Evolutionary conservation across 805 yeast species (phyloP).

Genomic region (Candida sphagnicola): DNA sequence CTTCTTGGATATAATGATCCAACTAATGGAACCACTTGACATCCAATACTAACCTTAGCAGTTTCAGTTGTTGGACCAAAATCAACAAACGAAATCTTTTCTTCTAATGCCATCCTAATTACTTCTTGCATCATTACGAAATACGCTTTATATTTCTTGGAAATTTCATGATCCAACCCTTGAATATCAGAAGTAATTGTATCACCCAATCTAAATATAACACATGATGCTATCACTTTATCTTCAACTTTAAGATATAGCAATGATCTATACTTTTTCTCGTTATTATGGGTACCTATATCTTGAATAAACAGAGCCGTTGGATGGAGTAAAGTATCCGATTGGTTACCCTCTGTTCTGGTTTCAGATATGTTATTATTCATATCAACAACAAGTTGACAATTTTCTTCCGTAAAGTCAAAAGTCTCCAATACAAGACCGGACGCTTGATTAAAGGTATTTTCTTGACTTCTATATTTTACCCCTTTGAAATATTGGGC

Average conservation of each 20-base stretch:
- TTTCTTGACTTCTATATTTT: slow-evolving; percentile 37
- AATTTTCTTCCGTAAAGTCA: slow-evolving; percentile 27
- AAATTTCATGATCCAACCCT: slow-evolving; percentile 38
- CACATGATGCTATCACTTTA: slow-evolving; percentile 36
- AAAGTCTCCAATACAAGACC: slow-evolving; percentile 31
- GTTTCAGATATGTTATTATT: slow-evolving; percentile 39
- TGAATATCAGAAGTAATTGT: slow-evolving; percentile 43
- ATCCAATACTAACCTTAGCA: slow-evolving; percentile 40
- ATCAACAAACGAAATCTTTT: slow-evolving; percentile 36
- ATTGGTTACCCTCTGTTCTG: slow-evolving; percentile 32
- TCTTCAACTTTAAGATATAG: slow-evolving; percentile 35
- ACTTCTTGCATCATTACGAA: slow-evolving; percentile 47
- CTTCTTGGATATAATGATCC: slow-evolving; percentile 34
- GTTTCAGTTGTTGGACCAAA: slow-evolving; percentile 45
- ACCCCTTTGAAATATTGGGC: slow-evolving; percentile 36
- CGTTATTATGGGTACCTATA: slow-evolving; percentile 20
- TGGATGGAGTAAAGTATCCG: slow-evolving; percentile 34
- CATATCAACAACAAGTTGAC: slow-evolving; percentile 25
- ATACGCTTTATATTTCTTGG: slow-evolving; percentile 37
- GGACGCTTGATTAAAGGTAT: slow-evolving; percentile 26
- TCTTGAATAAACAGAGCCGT: slow-evolving; percentile 22
- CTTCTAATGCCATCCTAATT: slow-evolving; percentile 35
- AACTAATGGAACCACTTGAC: slow-evolving; percentile 29
- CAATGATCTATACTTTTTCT: slow-evolving; percentile 24
- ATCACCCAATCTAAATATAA: slow-evolving; percentile 39